Evolutionary conservation across 2,329 filamentous ascomycete species (phyloP).

Genomic region (Aureobasidium namibiae): DNA sequence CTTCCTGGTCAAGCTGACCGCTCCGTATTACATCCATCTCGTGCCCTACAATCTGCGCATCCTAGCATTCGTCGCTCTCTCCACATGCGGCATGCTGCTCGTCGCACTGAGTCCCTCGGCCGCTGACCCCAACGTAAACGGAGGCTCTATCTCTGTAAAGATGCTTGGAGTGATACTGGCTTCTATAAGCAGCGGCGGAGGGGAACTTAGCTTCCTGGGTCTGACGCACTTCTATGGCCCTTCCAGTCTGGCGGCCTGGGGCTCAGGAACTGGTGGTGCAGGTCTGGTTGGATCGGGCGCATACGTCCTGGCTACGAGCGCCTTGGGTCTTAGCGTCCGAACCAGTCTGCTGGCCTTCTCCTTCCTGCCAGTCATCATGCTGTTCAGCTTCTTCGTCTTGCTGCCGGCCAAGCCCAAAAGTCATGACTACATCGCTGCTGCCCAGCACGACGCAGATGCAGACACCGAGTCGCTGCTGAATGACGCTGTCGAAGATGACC

Average conservation of each 20-base stretch:
- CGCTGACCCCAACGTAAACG: conserved; percentile 27
- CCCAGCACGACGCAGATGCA: conserved; percentile 26
- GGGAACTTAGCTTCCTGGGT: conserved; percentile 84
- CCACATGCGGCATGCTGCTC: conserved; percentile 78
- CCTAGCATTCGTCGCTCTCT: conserved; percentile 64
- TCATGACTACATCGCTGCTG: conserved; percentile 42
- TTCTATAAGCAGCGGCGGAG: conserved; percentile 75
- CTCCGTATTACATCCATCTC: conserved; percentile 87
- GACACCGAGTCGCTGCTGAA: conserved; percentile 18
- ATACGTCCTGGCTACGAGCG: conserved; percentile 80
- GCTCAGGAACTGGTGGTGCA: conserved; percentile 82
- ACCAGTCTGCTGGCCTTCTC: conserved; percentile 70
- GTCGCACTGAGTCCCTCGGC: conserved; percentile 65
- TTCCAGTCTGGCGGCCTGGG: conserved; percentile 83
- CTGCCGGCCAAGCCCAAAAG: conserved; percentile 53
- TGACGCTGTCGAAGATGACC: neutral
- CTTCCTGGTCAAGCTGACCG: conserved; percentile 78
- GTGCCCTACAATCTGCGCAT: conserved; percentile 74
- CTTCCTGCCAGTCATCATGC: conserved; percentile 71
- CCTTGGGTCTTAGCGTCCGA: conserved; percentile 64
- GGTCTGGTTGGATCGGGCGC: conserved; percentile 79
- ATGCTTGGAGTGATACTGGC: conserved; percentile 77
- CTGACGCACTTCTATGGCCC: conserved; percentile 90
- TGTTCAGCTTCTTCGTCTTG: conserved; percentile 75
- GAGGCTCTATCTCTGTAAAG: conserved; percentile 55